Evolutionary conservation across 306 rosid species (phyloP).

Genomic region (Rosa persica): DNA sequence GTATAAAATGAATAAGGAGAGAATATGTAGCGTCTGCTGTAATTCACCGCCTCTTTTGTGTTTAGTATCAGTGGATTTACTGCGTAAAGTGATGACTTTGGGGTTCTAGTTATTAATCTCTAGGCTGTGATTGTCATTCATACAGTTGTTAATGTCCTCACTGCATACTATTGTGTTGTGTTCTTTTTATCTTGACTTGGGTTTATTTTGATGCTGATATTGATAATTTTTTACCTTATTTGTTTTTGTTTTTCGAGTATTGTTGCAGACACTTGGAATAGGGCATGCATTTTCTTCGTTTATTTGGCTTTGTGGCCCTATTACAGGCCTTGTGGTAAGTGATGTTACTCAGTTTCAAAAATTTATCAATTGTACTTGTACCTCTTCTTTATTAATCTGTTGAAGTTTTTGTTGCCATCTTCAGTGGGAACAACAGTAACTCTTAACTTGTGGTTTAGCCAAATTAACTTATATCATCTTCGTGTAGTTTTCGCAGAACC

Average conservation of each 20-base stretch:
- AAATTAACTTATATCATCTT: not conserved
- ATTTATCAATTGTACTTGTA: conserved; percentile 9
- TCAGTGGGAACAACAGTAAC: not conserved
- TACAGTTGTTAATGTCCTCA: not conserved
- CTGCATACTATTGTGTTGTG: not conserved
- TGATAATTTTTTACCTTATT: not conserved
- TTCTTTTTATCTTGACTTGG: not conserved
- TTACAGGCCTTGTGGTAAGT: conserved; percentile 98
- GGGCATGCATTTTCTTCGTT: conserved; percentile 98
- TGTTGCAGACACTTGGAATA: conserved; percentile 92
- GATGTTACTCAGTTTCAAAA: conserved; percentile 5
- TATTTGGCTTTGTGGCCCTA: conserved; percentile 99
- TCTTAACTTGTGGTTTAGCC: not conserved
- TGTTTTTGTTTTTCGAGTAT: conserved; percentile 22
- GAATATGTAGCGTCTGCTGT: not conserved
- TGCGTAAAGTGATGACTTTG: not conserved
- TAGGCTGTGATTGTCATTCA: not conserved
- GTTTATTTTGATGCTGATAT: conserved; percentile 8
- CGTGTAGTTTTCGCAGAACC: not conserved
- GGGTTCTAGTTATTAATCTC: not conserved
- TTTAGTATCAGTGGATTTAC: not conserved
- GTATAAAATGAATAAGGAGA: not conserved
- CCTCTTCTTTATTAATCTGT: not conserved
- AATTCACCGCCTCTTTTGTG: not conserved
- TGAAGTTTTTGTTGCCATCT: not conserved